phyloP scores from a whole-genome alignment of 371 early-diverging fungal genomes.

The Mortierella sp. region DNA sequence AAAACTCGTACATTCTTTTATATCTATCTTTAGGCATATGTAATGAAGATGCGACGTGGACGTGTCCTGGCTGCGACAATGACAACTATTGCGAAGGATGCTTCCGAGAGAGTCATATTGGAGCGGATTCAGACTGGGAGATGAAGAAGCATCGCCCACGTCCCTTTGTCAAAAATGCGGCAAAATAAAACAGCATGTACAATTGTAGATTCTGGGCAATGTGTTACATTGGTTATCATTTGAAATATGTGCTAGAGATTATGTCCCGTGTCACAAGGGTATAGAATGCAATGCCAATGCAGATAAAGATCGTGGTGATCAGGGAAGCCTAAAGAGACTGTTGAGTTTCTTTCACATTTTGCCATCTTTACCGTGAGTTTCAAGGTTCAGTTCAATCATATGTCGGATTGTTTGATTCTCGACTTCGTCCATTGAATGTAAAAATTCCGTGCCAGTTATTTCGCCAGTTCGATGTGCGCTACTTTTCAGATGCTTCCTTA shows the following conservation, averaged over 20 bases:
- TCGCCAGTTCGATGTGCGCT: slow-evolving; percentile 26
- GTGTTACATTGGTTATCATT: background rate
- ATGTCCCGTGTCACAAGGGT: background rate
- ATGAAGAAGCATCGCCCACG: slow-evolving; percentile 56
- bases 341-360: background rate
- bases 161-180: slow-evolving; percentile 27
- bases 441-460: slow-evolving; percentile 10
- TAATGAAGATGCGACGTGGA: slow-evolving; percentile 72
- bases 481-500: slow-evolving; percentile 56
- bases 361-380: background rate
- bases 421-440: slow-evolving; percentile 19
- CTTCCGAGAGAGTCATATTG: slow-evolving; percentile 66
- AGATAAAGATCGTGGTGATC: background rate
- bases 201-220: background rate
- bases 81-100: slow-evolving; percentile 69
- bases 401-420: slow-evolving; percentile 30
- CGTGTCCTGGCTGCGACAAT: slow-evolving; percentile 69
- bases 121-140: slow-evolving; percentile 55
- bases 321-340: background rate
- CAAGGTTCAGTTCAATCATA: slow-evolving; percentile 29
- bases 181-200: slow-evolving; percentile 13
- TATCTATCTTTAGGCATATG: slow-evolving; percentile 62
- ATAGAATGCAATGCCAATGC: background rate
- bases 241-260: background rate
- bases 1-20: slow-evolving; percentile 2